Base-by-base conservation (phyloP, 225 moss, liverwort and hornwort species). In the Asterella californica region DNA sequence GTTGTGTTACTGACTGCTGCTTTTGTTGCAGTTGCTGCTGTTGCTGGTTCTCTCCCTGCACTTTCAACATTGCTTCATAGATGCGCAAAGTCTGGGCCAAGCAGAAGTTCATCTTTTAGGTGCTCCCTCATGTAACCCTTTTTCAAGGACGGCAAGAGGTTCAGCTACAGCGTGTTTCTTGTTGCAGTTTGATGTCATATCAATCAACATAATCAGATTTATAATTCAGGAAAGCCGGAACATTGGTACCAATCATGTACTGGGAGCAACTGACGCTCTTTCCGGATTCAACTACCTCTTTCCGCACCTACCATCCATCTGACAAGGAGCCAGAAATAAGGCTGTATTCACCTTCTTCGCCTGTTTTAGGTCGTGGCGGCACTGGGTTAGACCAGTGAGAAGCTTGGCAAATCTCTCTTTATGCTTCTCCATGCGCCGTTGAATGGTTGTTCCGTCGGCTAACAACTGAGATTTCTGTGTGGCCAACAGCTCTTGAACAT, bases 301-400 rank as follows among this genome's bases (percentile, higher is more conserved):
- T 5, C n/a, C n/a, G n/a, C n/a, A n/a, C n/a, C n/a, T n/a, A n/a
- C n/a, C n/a, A n/a, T 61, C 6, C 61, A 61, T 1, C 10, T 15
- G 29, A 33, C 34, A 36, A 34, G 5, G 61, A 67, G 67, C 18
- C 34, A 62, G 8, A 67, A 34, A 67, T 67, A 27, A 3, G 29
- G 27, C 18, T 10, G 25, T 5, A 30, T 2, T 53, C 30, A 88
- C 95, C 95, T 99, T 94, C 79, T 90, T 93, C 17, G 91, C 90
- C 86, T 95, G 95, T 82, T 99, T 99, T 76, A 95, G 81, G 68
- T 92, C 91, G 76, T 90, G 93, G 15, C 92, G 95, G 66, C 87
- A 77, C 60, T 89, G 83, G 68, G 89, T 74, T 19, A 99, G n/a
- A 27, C 79, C 84, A 78, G 70, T 86, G 1, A 76, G 79, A 78